These are phyloP conservation scores for Lepraria neglecta DNA, from an alignment of 495 filamentous ascomycete species.

Conservation along the genomic window DNA sequence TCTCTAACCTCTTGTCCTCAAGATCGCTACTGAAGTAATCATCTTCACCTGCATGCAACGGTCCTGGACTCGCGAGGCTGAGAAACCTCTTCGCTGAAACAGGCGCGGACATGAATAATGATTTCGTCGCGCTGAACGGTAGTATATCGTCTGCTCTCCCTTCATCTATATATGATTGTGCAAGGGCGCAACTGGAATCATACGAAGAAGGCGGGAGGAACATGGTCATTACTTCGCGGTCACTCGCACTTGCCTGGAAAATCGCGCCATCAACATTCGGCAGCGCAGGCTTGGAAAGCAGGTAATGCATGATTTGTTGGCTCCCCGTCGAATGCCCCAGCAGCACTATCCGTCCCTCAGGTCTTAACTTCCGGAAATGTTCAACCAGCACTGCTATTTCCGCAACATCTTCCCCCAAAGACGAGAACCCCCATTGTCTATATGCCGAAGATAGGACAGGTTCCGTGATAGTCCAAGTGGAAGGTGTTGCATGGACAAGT, in stretches of 20 bases:
- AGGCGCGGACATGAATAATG: constrained; percentile 48
- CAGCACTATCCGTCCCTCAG: constrained; percentile 58
- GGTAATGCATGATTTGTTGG: constrained; percentile 79
- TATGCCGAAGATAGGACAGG: constrained; percentile 59
- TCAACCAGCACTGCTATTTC: constrained; percentile 68
- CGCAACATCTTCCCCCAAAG: constrained; percentile 61
- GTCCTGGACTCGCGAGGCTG: constrained; percentile 53
- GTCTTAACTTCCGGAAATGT: constrained; percentile 50
- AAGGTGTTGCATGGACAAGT: constrained; percentile 52
- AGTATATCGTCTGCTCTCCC: constrained; percentile 54
- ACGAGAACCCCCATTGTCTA: constrained; percentile 64
- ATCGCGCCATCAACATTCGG: constrained; percentile 68
- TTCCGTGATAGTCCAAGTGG: constrained; percentile 57
- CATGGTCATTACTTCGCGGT: constrained; percentile 59
- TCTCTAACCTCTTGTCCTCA: constrained; percentile 46
- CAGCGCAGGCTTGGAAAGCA: constrained; percentile 37
- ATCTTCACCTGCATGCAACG: constrained; percentile 60
- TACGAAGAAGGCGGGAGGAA: constrained; percentile 39
- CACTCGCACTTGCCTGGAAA: constrained; percentile 73
- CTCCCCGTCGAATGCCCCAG: constrained; percentile 87
- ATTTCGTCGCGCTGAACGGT: constrained; percentile 41
- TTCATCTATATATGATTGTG: constrained; percentile 46
- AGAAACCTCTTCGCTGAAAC: constrained; percentile 64
- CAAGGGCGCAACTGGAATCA: constrained; percentile 46
- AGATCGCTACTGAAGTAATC: constrained; percentile 86